Conservation (phyloP, 768 basidiomycete genomes). For the Boletus rubroflammeus region DNA sequence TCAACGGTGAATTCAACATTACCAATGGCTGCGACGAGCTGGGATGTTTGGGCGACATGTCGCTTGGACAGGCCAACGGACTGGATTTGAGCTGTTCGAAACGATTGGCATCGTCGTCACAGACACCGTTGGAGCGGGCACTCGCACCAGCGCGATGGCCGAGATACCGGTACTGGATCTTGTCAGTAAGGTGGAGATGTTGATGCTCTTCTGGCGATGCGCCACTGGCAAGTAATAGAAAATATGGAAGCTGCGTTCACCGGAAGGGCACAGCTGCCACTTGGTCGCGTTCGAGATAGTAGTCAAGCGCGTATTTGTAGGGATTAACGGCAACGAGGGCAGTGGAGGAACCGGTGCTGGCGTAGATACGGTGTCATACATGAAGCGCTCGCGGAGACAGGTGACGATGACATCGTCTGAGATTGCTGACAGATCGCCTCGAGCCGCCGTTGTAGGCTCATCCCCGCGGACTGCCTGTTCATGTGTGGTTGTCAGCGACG, state of each 20-base stretch:
- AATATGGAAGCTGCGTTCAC: conserved; percentile 96
- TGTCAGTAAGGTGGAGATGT: conserved; percentile 81
- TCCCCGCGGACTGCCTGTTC: no score
- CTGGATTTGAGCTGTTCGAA: conserved; percentile 97
- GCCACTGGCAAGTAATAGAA: conserved; percentile 95
- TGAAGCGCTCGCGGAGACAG: no score
- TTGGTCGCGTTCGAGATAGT: conserved; percentile 82
- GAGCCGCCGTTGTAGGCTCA: no score
- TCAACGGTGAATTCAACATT: no score
- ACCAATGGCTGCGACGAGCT: no score
- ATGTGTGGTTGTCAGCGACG: no score
- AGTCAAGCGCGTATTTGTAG: no score
- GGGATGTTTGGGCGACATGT: conserved; percentile 89
- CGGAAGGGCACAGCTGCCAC: conserved; percentile 82
- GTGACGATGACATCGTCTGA: no score
- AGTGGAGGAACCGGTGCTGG: no score
- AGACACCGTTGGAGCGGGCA: conserved; percentile 44
- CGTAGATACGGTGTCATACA: no score
- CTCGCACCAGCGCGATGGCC: conserved; percentile 57
- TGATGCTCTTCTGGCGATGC: conserved; percentile 81
- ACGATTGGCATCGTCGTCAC: conserved; percentile 78
- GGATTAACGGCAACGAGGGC: no score
- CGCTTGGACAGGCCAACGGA: conserved; percentile 90
- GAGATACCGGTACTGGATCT: conserved; percentile 76
- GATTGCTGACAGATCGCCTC: no score